Percentiles rank a stretch among this genome's conserved stretches.
Conservation (phyloP, 352 stramenopile species). For the Pythium biforme region DNA sequence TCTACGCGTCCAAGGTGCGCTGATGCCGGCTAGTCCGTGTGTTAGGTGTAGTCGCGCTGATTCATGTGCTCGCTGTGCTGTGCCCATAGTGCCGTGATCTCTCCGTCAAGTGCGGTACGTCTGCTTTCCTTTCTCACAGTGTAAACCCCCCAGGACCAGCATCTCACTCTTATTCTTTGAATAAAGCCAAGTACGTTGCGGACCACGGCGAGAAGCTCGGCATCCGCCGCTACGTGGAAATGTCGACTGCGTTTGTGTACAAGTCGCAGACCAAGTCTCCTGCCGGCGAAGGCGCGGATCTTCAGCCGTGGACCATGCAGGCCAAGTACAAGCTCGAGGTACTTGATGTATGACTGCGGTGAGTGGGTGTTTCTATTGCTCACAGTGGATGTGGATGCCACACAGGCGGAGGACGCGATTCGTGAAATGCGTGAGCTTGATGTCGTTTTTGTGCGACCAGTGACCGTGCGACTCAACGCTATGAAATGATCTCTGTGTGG, state of each 20-base stretch:
- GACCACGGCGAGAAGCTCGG: constrained; percentile 63
- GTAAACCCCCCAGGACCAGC: too few species aligned
- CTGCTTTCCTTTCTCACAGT: too few species aligned
- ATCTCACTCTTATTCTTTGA: neutral
- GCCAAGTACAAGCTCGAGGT: constrained; percentile 86
- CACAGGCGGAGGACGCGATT: constrained; percentile 66
- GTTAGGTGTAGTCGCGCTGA: too few species aligned
- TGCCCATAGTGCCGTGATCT: constrained; percentile 66
- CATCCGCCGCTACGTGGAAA: constrained; percentile 81
- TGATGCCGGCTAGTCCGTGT: too few species aligned
- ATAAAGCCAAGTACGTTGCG: constrained; percentile 31
- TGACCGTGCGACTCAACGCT: constrained; percentile 40
- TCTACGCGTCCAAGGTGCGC: constrained; percentile 80
- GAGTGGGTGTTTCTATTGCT: neutral
- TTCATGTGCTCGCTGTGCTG: neutral
- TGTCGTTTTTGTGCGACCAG: constrained; percentile 71
- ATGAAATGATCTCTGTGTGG: too few species aligned
- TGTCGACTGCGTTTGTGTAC: constrained; percentile 89
- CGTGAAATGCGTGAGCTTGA: constrained; percentile 55
- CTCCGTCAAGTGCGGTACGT: constrained; percentile 80
- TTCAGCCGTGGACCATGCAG: constrained; percentile 82
- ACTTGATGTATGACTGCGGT: neutral
- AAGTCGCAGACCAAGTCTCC: constrained; percentile 78
- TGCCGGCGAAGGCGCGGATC: constrained; percentile 53
- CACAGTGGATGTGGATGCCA: too few species aligned